These are phyloP conservation scores for Dioscorea dumetorum DNA, from an alignment of 106 monocot genomes.

Conservation along the genomic window DNA sequence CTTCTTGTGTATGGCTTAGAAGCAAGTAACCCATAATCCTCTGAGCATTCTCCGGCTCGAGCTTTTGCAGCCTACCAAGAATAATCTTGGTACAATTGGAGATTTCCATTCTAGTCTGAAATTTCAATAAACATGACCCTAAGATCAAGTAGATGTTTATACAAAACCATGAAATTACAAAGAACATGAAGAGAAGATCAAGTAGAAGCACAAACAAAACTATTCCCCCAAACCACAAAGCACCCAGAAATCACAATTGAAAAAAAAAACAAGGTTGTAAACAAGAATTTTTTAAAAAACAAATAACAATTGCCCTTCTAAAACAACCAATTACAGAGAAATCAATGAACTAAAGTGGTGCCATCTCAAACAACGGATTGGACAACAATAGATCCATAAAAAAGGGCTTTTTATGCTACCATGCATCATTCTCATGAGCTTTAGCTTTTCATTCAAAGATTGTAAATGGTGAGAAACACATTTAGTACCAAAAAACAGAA, in stretches of 20 bases:
- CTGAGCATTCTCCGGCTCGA: conserved; percentile 48
- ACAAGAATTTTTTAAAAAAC: too few species aligned
- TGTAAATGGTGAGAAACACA: too few species aligned
- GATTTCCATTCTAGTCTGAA: conserved; percentile 36
- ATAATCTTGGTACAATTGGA: conserved; percentile 33
- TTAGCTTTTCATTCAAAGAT: too few species aligned
- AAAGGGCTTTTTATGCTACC: too few species aligned
- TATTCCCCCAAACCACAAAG: background rate
- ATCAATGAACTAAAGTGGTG: too few species aligned
- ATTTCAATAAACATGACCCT: background rate
- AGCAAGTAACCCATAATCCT: conserved; percentile 62
- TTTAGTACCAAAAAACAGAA: too few species aligned
- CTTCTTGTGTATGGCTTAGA: conserved; percentile 21
- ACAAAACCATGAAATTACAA: background rate
- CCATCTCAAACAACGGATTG: too few species aligned
- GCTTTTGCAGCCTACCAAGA: conserved; percentile 27
- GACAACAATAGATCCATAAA: too few species aligned
- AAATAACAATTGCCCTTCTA: too few species aligned
- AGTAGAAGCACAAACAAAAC: background rate
- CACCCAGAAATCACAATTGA: background rate
- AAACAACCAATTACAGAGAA: too few species aligned
- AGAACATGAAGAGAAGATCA: background rate
- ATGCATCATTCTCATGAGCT: too few species aligned
- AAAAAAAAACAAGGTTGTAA: too few species aligned
- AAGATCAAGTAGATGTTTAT: background rate